Evolutionary conservation across 768 basidiomycete species (phyloP).

Genomic region (Phlebiopsis gigantea): DNA sequence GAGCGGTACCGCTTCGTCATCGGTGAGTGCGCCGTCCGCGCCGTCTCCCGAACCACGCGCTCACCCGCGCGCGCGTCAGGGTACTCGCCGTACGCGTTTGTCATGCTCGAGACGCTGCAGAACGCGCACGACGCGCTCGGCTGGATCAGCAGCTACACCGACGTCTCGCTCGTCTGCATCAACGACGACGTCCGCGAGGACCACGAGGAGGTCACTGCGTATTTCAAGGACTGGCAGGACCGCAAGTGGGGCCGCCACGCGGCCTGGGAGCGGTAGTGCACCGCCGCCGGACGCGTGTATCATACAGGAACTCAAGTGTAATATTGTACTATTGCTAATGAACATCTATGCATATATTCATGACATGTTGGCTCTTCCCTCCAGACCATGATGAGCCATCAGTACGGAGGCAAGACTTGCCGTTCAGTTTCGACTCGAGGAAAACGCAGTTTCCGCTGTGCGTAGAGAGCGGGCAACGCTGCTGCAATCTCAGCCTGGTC

Average conservation of each 20-base stretch:
- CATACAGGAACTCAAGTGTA: too few relatives aligned
- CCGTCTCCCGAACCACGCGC: neutral
- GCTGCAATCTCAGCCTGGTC: too few relatives aligned
- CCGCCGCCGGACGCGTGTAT: too few relatives aligned
- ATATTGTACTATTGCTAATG: too few relatives aligned
- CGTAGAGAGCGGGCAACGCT: too few relatives aligned
- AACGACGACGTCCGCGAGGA: constrained; percentile 13
- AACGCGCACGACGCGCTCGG: constrained; percentile 13
- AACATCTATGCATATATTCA: too few relatives aligned
- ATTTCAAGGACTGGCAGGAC: constrained; percentile 10
- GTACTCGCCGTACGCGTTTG: constrained; percentile 12
- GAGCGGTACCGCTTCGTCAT: constrained; percentile 14
- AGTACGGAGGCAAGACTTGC: too few relatives aligned
- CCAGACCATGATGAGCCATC: too few relatives aligned
- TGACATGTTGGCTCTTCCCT: too few relatives aligned
- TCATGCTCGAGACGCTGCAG: constrained; percentile 12
- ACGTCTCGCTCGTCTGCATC: constrained; percentile 13
- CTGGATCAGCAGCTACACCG: constrained; percentile 11
- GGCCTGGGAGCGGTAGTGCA: constrained; percentile 9
- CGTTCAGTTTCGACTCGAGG: too few relatives aligned
- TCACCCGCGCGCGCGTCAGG: neutral
- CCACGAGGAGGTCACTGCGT: constrained; percentile 7
- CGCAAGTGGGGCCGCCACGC: constrained; percentile 1
- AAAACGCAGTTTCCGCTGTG: too few relatives aligned
- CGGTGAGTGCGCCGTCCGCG: constrained; percentile 4